Percentiles rank a stretch among this genome's conserved stretches.
phyloP scores from a whole-genome alignment of 1,139 yeast species.

The Pichia norvegensis region DNA sequence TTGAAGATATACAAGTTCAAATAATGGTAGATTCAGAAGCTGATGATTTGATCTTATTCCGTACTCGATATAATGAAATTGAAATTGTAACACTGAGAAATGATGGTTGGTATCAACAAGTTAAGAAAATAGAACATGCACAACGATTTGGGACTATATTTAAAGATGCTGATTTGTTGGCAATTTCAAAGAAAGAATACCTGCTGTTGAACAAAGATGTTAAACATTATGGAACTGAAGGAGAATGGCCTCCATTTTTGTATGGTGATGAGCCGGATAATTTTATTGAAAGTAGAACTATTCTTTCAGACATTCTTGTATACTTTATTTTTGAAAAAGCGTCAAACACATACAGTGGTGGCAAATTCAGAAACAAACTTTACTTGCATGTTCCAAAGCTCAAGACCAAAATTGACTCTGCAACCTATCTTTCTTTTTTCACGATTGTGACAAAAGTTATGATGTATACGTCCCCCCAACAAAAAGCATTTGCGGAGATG shows the following conservation, averaged over 20 bases:
- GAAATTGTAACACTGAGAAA: constrained; percentile 54
- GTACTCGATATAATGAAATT: constrained; percentile 65
- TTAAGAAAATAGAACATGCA: constrained; percentile 35
- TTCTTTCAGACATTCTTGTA: constrained; percentile 25
- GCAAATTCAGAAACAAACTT: constrained; percentile 34
- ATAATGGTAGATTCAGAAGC: constrained; percentile 60
- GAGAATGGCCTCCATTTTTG: constrained; percentile 80
- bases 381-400: constrained; percentile 62
- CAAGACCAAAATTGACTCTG: constrained; percentile 63
- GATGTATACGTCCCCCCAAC: constrained; percentile 56
- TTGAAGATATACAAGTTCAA: constrained; percentile 82
- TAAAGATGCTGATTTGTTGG: constrained; percentile 63
- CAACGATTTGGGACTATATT: constrained; percentile 67
- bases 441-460: constrained; percentile 58
- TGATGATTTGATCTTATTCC: constrained; percentile 55
- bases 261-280: constrained; percentile 23
- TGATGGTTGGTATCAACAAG: constrained; percentile 12
- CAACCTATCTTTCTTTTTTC: constrained; percentile 62
- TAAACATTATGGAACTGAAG: constrained; percentile 25
- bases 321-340: constrained; percentile 22
- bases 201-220: constrained; percentile 27
- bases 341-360: constrained; percentile 19
- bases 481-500: constrained; percentile 48
- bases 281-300: constrained; percentile 13
- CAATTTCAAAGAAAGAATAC: constrained; percentile 45